Conservation (phyloP, 306 rosid species). For the Inga laurina region DNA sequence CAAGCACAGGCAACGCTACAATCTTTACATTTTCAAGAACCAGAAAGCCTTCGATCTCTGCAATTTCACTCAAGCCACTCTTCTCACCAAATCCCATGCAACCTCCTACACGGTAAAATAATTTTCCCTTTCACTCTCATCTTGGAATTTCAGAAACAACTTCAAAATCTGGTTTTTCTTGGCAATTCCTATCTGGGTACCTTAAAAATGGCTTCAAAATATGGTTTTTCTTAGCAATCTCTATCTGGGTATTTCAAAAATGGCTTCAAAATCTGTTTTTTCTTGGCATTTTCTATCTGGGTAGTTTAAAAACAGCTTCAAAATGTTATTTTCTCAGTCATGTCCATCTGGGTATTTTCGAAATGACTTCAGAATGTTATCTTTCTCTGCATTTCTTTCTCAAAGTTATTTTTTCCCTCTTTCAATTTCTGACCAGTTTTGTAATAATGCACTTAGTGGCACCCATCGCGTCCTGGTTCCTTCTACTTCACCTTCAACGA, state of each 20-base stretch:
- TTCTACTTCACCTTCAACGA: constrained; percentile 87
- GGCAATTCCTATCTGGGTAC: neutral
- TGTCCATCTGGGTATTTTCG: neutral
- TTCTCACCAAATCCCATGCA: constrained; percentile 62
- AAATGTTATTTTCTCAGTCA: no score
- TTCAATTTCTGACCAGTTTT: constrained; percentile 23
- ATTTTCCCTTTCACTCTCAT: constrained; percentile 22
- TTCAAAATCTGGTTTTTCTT: neutral
- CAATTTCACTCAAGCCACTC: constrained; percentile 77
- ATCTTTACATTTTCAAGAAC: constrained; percentile 91
- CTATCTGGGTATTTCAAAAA: neutral
- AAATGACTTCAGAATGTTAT: neutral
- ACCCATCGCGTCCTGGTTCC: constrained; percentile 85
- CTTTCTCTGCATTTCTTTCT: neutral
- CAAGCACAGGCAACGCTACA: constrained; percentile 69
- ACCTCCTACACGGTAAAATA: constrained; percentile 60
- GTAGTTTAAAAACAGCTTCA: no score
- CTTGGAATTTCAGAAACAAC: neutral
- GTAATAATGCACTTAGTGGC: constrained; percentile 61
- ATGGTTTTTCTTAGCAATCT: neutral
- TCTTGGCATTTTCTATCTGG: neutral
- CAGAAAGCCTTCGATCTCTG: constrained; percentile 70
- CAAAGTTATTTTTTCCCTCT: neutral
- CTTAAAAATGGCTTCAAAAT: neutral
- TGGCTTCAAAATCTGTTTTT: neutral